Base-by-base conservation (phyloP, 345 rosid species). In the Acer negundo region DNA sequence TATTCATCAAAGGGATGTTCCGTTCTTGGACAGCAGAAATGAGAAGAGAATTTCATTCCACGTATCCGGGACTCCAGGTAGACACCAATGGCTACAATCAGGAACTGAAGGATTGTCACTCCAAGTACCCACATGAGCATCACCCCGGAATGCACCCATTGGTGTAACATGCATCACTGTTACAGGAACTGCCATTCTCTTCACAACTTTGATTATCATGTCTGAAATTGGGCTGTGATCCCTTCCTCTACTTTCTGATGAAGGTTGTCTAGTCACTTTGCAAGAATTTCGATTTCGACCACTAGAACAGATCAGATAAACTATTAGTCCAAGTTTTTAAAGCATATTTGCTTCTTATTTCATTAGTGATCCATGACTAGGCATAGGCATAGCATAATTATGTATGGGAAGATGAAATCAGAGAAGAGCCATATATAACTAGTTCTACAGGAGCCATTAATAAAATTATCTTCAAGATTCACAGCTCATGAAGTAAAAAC, bases 31-130 rank as follows among this genome's bases (percentile, higher is more conserved):
- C 67, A 85, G 49, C 74, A 90, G 74, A 79, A 81, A 62, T 2
- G 84, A 80, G 79, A 89, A 75, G 69, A 92, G 86, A 56, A 89
- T 73, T 77, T 90, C 90, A 26, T 90, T 90, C 97, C 94, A 89
- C 40, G 56, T 79, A 71, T 90, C 97, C 4, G 97, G 94, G n/a
- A 92, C 91, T 28, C 94, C 94, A 10, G 94, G 92, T 8, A 90
- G 87, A 80, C 94, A 92, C 94, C 91, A 90, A 71, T 89, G 94
- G 83, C 93, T 90, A 76, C 94, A 90, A 80, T 90, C 97, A 12
- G 92, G 87, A 55, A 92, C 91, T 1, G 80, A 82, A 0, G 89
- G 90, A 79, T 89, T 87, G 67, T 87, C 90, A 22, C 91, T 86
- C 92, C 97, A 90, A 35, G 71, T 68, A 31, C 92, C 97, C 0